These are phyloP conservation scores for Phytophthora idaei DNA, from an alignment of 352 stramenopile genomes.

Conservation along the genomic window DNA sequence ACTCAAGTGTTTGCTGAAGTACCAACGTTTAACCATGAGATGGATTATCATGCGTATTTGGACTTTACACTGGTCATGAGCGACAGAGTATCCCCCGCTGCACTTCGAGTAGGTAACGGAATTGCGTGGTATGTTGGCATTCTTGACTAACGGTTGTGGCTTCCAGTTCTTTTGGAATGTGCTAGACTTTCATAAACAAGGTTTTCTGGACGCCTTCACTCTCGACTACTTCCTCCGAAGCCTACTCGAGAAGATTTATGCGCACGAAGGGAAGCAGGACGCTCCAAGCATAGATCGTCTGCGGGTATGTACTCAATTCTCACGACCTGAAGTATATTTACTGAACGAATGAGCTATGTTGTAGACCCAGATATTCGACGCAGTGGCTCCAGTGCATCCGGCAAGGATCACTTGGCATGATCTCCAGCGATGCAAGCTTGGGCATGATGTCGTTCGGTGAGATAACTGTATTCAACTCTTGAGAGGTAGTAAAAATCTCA, in stretches of 20 bases:
- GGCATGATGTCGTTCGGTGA: slow-evolving; percentile 54
- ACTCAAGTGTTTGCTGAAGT: slow-evolving; percentile 59
- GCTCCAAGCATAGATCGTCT: slow-evolving; percentile 35
- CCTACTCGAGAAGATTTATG: slow-evolving; percentile 51
- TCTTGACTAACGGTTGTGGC: slow-evolving; percentile 1
- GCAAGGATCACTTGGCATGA: slow-evolving; percentile 64
- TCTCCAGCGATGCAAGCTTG: slow-evolving; percentile 55
- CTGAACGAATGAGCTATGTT: slow-evolving; percentile 7
- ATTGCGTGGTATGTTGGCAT: neutral
- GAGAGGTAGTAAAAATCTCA: neutral
- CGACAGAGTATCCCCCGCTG: slow-evolving; percentile 39
- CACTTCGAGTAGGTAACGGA: slow-evolving; percentile 44
- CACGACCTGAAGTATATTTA: neutral
- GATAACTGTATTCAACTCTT: neutral
- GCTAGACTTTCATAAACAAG: slow-evolving; percentile 74
- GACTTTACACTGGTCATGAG: slow-evolving; percentile 65
- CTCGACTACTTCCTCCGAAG: slow-evolving; percentile 71
- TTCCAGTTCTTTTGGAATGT: slow-evolving; percentile 72
- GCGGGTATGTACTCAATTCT: slow-evolving; percentile 30
- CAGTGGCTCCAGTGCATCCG: slow-evolving; percentile 47
- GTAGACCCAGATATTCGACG: slow-evolving; percentile 71
- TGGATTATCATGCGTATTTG: slow-evolving; percentile 70
- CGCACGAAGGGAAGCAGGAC: slow-evolving; percentile 35
- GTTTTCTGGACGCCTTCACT: slow-evolving; percentile 63
- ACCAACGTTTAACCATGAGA: slow-evolving; percentile 54